Conservation (phyloP, 1,284 basidiomycete genomes). For the Pyrrhoderma lamaoense region DNA sequence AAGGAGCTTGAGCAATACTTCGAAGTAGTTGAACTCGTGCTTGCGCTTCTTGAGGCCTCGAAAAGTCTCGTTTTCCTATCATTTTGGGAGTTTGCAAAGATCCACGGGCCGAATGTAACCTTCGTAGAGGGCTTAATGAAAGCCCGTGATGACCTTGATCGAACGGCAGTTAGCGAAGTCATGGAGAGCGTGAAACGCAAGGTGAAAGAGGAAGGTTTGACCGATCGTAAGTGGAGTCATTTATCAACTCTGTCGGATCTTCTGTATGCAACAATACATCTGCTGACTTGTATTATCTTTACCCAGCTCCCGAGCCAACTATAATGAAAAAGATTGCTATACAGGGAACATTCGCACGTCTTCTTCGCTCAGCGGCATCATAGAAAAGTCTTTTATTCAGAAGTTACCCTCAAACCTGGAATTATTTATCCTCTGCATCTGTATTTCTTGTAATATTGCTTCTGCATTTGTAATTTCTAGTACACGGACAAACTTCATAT, state of each 20-base stretch:
- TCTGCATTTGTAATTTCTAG: constrained; percentile 9
- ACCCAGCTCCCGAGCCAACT: constrained; percentile 63
- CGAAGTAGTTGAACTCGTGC: constrained; percentile 81
- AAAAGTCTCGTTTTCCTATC: constrained; percentile 93
- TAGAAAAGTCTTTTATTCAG: constrained; percentile 1
- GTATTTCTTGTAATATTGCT: not conserved
- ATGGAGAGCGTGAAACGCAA: constrained; percentile 94
- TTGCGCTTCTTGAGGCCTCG: constrained; percentile 82
- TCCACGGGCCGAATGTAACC: constrained; percentile 86
- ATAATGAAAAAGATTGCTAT: constrained; percentile 82
- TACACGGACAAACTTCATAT: constrained; percentile 7
- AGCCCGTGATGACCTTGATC: constrained; percentile 86
- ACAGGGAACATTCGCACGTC: constrained; percentile 66
- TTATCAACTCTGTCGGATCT: not conserved
- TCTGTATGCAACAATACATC: no score
- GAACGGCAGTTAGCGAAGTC: constrained; percentile 78
- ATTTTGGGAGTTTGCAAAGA: constrained; percentile 93
- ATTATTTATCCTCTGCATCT: not conserved
- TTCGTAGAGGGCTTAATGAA: constrained; percentile 91
- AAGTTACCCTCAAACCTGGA: not conserved
- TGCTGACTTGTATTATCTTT: constrained; percentile 6
- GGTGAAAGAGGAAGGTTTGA: constrained; percentile 79
- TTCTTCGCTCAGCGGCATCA: constrained; percentile 32
- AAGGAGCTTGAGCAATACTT: constrained; percentile 81
- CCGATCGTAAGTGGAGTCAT: constrained; percentile 62